Evolutionary conservation across 257 asterid species (phyloP).

Genomic region (Ilex asprella): DNA sequence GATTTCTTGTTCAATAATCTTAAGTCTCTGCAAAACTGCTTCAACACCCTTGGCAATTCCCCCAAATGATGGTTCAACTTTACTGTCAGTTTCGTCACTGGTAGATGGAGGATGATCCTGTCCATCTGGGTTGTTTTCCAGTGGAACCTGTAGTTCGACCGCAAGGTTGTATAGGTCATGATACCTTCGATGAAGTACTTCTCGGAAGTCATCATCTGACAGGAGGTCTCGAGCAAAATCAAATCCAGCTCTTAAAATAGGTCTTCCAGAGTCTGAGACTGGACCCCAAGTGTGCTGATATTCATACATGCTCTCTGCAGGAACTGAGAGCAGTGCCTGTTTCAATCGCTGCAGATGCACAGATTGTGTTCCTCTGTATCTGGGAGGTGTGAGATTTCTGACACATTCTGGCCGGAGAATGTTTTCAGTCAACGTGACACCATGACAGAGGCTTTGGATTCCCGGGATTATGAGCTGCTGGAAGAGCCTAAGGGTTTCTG

Average conservation of each 20-base stretch:
- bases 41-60: slow-evolving; percentile 91
- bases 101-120: slow-evolving; percentile 11
- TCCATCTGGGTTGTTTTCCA: slow-evolving; percentile 33
- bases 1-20: slow-evolving; percentile 83
- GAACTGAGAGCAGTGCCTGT: slow-evolving; percentile 65
- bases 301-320: slow-evolving; percentile 78
- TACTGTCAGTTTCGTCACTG: slow-evolving; percentile 35
- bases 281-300: slow-evolving; percentile 90
- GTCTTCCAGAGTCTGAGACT: slow-evolving; percentile 46
- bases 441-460: slow-evolving; percentile 54
- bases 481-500: slow-evolving; percentile 70
- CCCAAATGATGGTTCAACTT: slow-evolving; percentile 59
- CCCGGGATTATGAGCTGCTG: slow-evolving; percentile 69
- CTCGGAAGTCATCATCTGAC: slow-evolving; percentile 86
- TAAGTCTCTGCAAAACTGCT: slow-evolving; percentile 62
- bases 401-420: slow-evolving; percentile 71
- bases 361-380: slow-evolving; percentile 53
- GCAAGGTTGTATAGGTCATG: slow-evolving; percentile 79
- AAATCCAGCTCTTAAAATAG: slow-evolving; percentile 47
- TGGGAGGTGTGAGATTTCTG: slow-evolving; percentile 53
- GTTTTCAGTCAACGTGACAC: slow-evolving; percentile 51
- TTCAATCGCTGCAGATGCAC: slow-evolving; percentile 48
- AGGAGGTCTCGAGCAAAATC: slow-evolving; percentile 71
- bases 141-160: slow-evolving; percentile 66
- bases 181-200: slow-evolving; percentile 73